Conservation (phyloP, 192 early-diverging fungal species). For the Fimicolochytrium jonesii region DNA sequence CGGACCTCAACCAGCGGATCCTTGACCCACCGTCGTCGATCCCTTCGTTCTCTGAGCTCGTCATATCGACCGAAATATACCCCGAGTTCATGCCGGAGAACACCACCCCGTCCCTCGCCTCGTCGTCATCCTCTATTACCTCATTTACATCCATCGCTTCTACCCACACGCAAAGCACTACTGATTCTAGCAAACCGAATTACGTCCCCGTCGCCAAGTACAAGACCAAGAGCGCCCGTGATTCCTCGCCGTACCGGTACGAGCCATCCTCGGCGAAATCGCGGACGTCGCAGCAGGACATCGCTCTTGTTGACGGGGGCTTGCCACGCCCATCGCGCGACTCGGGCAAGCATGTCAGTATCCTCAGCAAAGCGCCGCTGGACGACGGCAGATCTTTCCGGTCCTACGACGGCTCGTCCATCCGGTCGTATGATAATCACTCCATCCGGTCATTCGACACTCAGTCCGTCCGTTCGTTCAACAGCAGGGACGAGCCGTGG, state of each 20-base stretch:
- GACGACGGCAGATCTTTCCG: conserved; percentile 14
- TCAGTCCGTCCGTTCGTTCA: conserved; percentile 5
- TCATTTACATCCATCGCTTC: neutral
- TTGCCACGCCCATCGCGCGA: conserved; percentile 13
- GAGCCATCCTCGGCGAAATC: no score
- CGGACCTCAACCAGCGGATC: conserved; percentile 63
- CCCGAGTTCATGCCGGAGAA: conserved; percentile 63
- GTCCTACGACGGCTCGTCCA: conserved; percentile 9
- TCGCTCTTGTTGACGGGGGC: no score
- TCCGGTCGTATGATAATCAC: conserved; percentile 12
- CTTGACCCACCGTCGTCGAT: conserved; percentile 67
- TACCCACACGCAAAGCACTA: neutral
- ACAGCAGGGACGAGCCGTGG: neutral
- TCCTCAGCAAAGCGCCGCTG: neutral
- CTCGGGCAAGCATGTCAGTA: conserved; percentile 15
- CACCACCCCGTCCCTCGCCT: conserved; percentile 5
- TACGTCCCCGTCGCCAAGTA: conserved; percentile 22
- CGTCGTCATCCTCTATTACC: conserved; percentile 2
- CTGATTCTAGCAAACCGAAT: neutral
- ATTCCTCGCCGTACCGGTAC: neutral
- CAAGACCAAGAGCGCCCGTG: neutral
- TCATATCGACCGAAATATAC: conserved; percentile 76
- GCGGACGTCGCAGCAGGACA: no score
- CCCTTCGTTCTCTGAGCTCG: conserved; percentile 59
- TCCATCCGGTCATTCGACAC: neutral